Evolutionary conservation across 345 rosid genomes (phyloP), one percentile per base, ranked within the genome.

Genomic region (Populus davidiana): DNA sequence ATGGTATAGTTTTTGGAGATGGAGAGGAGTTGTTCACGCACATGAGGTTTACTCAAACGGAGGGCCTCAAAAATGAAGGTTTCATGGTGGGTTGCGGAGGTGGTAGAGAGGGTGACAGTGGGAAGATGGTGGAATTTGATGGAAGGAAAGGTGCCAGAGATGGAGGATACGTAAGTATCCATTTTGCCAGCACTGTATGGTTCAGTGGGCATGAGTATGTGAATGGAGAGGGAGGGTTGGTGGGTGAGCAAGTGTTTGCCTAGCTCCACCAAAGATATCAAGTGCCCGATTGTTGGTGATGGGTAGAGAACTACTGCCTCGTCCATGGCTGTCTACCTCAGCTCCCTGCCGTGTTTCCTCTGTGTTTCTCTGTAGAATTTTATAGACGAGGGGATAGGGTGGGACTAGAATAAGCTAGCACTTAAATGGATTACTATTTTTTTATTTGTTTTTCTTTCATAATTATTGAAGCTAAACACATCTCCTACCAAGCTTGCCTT

Each of bases 221-320:
- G 88, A 78, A 91, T 73, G 18, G 82, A 82, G 78, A 90, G 85
- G 11, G 96, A 87, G 33, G 94, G 86, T 63, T 74, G 61, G 64
- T 72, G 86, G 78, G 83, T 59, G 77, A 88, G 81, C 23, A 93
- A 67, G 74, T 84, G 79, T 69, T 90, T 90, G 62, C 87, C 92
- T 1, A 91, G 83, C 84, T 93, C 98, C 66, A 93, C 89, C 94
- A 89, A 86, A 72, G 96, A 87, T 9, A 86, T 81, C 63, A 93
- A 77, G 86, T 90, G 98, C 27, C 96, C 91, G 33, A 89, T 89
- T 21, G 86, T 84, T 39, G 96, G 91, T 2, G 90, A 54, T 25
- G 96, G 94, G 74, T 88, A 89, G 21, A 92, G 74, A 63, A 92
- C 90, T 62, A 92, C 67, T 7, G 89, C 85, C 18, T 85, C 81